Base-by-base conservation (phyloP, 164 flowering plant genomes). In the Nymphaea thermarum region DNA sequence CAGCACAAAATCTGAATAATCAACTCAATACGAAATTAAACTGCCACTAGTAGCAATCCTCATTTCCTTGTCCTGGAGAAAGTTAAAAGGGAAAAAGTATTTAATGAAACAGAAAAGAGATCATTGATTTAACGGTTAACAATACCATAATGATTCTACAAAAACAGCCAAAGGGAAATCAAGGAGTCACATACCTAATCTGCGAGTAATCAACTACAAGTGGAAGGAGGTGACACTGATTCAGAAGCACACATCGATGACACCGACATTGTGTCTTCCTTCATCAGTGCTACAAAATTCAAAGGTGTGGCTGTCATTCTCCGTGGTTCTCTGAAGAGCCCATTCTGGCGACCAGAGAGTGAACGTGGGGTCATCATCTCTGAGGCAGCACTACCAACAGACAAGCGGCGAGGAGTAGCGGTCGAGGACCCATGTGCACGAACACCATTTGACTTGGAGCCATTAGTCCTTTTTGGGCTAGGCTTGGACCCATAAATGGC, bases 401-500 rank as follows among this genome's bases (percentile, higher is more conserved):
- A 90, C 73, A 73, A 80, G 2, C 96, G 84, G 47, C 96, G 87
- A 72, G 91, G 92, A 43, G 86, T 84, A 55, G 93, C 87, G 69
- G 96, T 77, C 85, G 86, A 80, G 43, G 94, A 82, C 53, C 92
- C 96, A 81, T 85, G 84, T 51, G 86, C 69, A 63, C 80, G 90
- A 51, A 83, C 76, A 2, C 91, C 92, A 71, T 85, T 87, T 43
- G 85, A 65, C 73, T 84, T 86, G 44, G 86, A 83, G 76, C 96
- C 86, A 81, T 63, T 88, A 71, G 73, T 81, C 79, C 84, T 87
- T 72, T 82, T 83, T 12, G 96, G 96, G 75, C 92, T 89, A 11
- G 96, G 97, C 74, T 79, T 89, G 44, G 98, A 93, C n/a, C 98
- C 98, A 73, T 86, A 89, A 11, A 85, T 86, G 66, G 89, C 71